These are phyloP conservation scores for Alternaria alternata DNA, from an alignment of 2,329 filamentous ascomycete species.

Conservation along the genomic window DNA sequence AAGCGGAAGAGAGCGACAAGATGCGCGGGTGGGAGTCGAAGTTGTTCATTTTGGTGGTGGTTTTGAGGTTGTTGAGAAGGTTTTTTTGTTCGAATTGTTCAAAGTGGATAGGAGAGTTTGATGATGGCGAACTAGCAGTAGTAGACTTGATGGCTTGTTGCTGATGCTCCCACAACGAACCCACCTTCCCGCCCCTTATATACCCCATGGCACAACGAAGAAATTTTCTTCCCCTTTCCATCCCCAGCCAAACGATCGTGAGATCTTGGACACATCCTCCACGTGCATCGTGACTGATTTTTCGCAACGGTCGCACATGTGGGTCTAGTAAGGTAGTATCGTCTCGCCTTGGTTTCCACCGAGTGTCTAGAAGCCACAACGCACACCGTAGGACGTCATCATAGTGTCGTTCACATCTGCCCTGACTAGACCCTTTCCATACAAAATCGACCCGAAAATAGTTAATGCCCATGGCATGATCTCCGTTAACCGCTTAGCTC, in stretches of 20 bases:
- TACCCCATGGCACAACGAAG: conserved; percentile 14
- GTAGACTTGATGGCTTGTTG: conserved; percentile 7
- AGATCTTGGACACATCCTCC: conserved; percentile 9
- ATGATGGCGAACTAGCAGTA: not conserved
- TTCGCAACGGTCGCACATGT: conserved; percentile 17
- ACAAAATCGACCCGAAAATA: not conserved
- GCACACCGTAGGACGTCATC: conserved; percentile 21
- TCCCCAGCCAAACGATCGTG: conserved; percentile 15
- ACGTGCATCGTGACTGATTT: conserved; percentile 24
- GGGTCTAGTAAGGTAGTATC: conserved; percentile 16
- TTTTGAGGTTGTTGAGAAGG: not conserved
- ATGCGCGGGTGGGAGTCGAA: conserved; percentile 33
- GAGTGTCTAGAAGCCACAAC: conserved; percentile 2
- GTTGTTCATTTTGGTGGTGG: conserved; percentile 27
- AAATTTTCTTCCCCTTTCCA: conserved; percentile 7
- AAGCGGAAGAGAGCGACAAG: conserved; percentile 24
- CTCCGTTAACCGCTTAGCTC: conserved; percentile 20
- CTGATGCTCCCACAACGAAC: conserved; percentile 8
- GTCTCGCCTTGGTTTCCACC: not conserved
- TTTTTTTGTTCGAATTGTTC: conserved; percentile 7
- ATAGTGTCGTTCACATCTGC: conserved; percentile 1
- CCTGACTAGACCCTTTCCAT: conserved; percentile 6
- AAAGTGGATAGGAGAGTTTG: not conserved
- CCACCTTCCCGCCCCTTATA: conserved; percentile 16
- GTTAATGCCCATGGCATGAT: conserved; percentile 16